Percentiles rank a stretch among this genome's conserved stretches.
Evolutionary conservation across 371 early-diverging fungal species (phyloP).

Genomic region (Mortierella sp.): DNA sequence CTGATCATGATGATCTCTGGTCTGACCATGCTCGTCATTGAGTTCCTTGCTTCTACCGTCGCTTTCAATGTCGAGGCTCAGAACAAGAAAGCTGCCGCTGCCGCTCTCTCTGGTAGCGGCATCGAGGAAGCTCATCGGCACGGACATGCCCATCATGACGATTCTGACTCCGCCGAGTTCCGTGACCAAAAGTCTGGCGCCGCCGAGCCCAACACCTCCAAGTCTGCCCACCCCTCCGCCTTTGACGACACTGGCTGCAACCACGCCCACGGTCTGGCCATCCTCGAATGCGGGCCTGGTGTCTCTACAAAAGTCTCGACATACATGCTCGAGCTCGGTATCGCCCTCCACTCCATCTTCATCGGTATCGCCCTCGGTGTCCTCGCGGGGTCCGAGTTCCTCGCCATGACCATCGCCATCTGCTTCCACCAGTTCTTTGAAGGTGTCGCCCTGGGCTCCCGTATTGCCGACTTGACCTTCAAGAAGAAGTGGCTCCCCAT

Average conservation of each 20-base stretch:
- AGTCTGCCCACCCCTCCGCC: not conserved
- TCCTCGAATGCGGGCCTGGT: conserved; percentile 41
- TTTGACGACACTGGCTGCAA: conserved; percentile 28
- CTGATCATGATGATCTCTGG: conserved; percentile 71
- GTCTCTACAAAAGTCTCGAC: conserved; percentile 50
- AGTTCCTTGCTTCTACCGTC: conserved; percentile 63
- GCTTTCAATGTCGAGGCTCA: conserved; percentile 41
- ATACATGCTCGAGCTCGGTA: conserved; percentile 86
- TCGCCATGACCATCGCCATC: conserved; percentile 82
- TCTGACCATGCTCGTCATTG: conserved; percentile 67
- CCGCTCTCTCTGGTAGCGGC: conserved; percentile 6
- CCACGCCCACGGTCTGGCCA: conserved; percentile 40
- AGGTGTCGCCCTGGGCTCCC: conserved; percentile 86
- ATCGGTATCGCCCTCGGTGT: conserved; percentile 88
- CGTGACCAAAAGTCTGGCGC: conserved; percentile 22
- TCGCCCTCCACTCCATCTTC: conserved; percentile 89
- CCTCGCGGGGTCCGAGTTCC: conserved; percentile 73
- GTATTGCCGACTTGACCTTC: conserved; percentile 72
- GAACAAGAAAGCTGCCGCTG: conserved; percentile 28
- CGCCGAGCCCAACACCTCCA: not conserved
- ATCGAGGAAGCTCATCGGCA: conserved; percentile 18
- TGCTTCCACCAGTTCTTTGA: conserved; percentile 95
- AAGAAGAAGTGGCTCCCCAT: conserved; percentile 52
- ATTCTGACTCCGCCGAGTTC: not conserved
- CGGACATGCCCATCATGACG: conserved; percentile 5